Base-by-base conservation (phyloP, 208 protist species). In the Wallacemonas sp. region DNA sequence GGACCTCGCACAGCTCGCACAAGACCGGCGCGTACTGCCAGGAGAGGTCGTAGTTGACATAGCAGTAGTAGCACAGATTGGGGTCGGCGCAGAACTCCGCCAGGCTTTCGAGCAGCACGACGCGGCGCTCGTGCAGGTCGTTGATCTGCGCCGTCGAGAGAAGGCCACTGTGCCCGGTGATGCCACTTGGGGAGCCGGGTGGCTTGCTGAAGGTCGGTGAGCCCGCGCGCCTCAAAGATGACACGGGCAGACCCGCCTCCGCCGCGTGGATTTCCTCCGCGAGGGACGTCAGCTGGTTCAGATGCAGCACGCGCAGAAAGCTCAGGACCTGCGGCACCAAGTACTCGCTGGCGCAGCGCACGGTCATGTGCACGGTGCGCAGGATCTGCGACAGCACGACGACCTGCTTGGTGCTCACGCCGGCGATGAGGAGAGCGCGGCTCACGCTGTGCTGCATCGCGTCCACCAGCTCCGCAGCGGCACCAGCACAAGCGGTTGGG, bases 101-200 rank as follows among this genome's bases (percentile, higher is more conserved):
- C 45, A 97, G 70, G 67, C 87, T 95, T 67, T 95, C 86, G n/a
- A 96, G 70, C 50, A 97, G 29, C 50, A 97, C 68, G 44, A 95
- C 89, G 28, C 81, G 74, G 38, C 79, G 76, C 76, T 95, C 91
- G 52, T 77, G 64, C 16, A 81, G 54, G 31, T 87, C 84, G 29
- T 69, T 42, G 33, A 84, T 41, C 33, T 77, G 45, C 20, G 79
- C 66, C 28, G 67, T 16, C 25, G 72, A 39, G 23, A 78, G 72
- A 54, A 57, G 70, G 63, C 76, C 54, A 20, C n/a, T 12, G 48
- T 33, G 25, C 11, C 8, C n/a, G 11, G 3, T n/a, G 5, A 23
- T 32, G 48, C 48, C 10, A 41, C 10, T 44, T 50, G 38, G 14
- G 42, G n/a, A 65, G 59, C 12, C 68, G 0, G 23, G 11, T 0